These are phyloP conservation scores for Suillus brevipes DNA, from an alignment of 768 basidiomycete species.

Conservation along the genomic window DNA sequence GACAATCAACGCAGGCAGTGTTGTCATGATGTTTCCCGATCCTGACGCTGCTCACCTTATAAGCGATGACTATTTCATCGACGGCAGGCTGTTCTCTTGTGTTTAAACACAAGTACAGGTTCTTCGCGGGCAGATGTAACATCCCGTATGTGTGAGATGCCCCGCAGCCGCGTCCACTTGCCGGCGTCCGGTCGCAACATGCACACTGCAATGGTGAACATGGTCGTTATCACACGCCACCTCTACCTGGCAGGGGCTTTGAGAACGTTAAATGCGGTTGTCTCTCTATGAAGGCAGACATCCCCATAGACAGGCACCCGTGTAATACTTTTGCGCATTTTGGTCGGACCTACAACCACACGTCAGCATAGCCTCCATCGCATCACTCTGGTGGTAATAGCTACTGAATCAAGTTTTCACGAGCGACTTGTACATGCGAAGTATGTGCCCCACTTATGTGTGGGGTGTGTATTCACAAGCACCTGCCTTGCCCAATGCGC, in stretches of 20 bases:
- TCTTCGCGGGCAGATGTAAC: background rate
- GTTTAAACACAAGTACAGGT: background rate
- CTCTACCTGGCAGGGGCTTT: background rate
- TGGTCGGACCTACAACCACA: background rate
- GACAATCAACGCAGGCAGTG: background rate
- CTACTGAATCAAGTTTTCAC: background rate
- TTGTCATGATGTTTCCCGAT: background rate
- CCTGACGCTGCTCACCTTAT: background rate
- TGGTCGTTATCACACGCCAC: background rate
- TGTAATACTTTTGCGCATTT: background rate
- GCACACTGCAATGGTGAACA: background rate
- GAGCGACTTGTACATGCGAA: background rate
- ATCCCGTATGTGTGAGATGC: background rate
- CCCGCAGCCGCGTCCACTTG: background rate
- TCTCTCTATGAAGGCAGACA: background rate
- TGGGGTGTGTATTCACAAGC: background rate
- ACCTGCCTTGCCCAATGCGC: background rate
- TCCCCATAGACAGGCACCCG: background rate
- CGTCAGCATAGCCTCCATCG: background rate
- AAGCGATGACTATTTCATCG: background rate
- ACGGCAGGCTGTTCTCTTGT: background rate
- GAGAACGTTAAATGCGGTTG: background rate
- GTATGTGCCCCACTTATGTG: background rate
- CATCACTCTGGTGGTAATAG: background rate
- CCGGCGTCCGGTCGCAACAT: background rate